Evolutionary conservation across 2,329 filamentous ascomycete species (phyloP), one percentile per base, ranked within the genome.

Genomic region (Diaporthe batatas): DNA sequence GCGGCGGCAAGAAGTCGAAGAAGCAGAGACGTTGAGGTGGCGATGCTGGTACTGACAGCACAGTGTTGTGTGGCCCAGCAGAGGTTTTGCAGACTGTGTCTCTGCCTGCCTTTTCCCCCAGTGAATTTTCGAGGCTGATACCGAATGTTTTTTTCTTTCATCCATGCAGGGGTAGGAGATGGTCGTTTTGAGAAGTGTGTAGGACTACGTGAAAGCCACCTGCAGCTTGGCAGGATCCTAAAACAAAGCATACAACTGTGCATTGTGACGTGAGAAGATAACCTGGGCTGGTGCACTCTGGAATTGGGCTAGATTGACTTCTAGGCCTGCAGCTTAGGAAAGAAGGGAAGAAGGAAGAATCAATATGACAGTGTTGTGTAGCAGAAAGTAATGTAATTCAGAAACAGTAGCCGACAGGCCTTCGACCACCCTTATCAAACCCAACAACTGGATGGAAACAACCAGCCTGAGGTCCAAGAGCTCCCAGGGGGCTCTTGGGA

Each of bases 1-100:
- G 85, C 86, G 86, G 85, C 86, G 86, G 77, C 86, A 92, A 88
- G 91, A 94, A 91, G 89, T 91, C 86, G 91, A 90, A 85, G 91
- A 71, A 29, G 69, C 57, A 51, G 62, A 74, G 59, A 34, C 58
- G 58, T 39, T 73, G 64, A 53, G 23, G 25, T 21, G 53, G 14
- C 23, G 16, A 29, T 21, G 51, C 18, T 32, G 23, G 25, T n/a
- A 12, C 16, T 39, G 54, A 62, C 25, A 34, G 25, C 25, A 29
- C 68, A 57, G 42, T 29, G 36, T 12, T 44, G n/a, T 25, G 18
- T 25, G 18, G 36, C n/a, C 21, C 44, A 36, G 25, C 36, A 4
- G n/a, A 44, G n/a, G 36, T 44, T 36, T n/a, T 55, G 6, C 14
- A n/a, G 29, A 47, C 16, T 25, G 36, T 21, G 21, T 25, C 4